Base-by-base conservation (phyloP, 2,329 filamentous ascomycete species). In the Xylaria sp. region DNA sequence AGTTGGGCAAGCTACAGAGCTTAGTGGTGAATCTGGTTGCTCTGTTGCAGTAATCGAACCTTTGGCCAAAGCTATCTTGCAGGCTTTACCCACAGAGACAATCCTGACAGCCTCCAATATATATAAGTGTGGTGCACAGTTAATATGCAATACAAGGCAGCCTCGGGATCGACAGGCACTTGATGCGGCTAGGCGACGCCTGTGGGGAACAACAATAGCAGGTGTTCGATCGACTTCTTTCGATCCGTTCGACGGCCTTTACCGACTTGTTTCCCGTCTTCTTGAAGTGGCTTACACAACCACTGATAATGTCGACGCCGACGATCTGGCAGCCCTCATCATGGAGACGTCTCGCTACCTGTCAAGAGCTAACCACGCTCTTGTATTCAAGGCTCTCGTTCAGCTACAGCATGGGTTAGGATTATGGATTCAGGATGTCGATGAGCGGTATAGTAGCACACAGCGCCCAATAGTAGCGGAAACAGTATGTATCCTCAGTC, bases 31-130 rank as follows among this genome's bases (percentile, higher is more conserved):
- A 64, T 84, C 85, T 15, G 89, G 87, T 5, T 82, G 89, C 42
- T 85, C 88, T 4, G 80, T 91, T 52, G 84, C 85, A 23, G 82
- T 92, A 1, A 80, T 94, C 40, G 92, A 96, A 64, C 90, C 89
- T 1, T 71, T 95, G 3, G 86, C 91, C 0, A 88, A 85, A 67
- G 71, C 76, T 1, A 67, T 90, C 4, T 69, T 80, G 38, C 80
- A 82, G 57, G 76, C 67, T 64, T 68, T 73, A 1, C 53, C 71
- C 25, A 17, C 61, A 2, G 62, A 69, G 3, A 49, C 61, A 2
- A 42, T 72, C 7, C 57, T 70, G 2, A 28, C 71, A 4, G 78
- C 72, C 19, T 67, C 73, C 0, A 47, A 49, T 33, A 4, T 64
- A 23, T 64, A 82, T 12, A 72, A 72, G 21, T 78, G 76, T 9